phyloP scores from a whole-genome alignment of 2,329 filamentous ascomycete species.

The Chaetothyriales sp. region DNA sequence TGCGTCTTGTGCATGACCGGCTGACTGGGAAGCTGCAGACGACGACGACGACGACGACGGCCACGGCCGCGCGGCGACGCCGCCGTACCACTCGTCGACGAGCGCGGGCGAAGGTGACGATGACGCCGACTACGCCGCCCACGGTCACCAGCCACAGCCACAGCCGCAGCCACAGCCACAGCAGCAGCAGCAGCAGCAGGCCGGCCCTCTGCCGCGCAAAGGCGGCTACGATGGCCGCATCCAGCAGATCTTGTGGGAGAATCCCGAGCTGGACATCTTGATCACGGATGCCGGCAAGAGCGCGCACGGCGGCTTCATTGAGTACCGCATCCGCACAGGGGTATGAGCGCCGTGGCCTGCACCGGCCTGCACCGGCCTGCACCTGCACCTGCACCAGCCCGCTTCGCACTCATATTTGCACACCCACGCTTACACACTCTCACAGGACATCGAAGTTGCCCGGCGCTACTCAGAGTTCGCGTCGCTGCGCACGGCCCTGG shows the following conservation, averaged over 20 bases:
- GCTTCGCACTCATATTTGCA: no score
- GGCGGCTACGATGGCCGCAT: constrained; percentile 89
- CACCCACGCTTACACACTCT: constrained; percentile 3
- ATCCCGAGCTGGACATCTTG: constrained; percentile 74
- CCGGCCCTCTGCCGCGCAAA: constrained; percentile 49
- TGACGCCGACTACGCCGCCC: constrained; percentile 33
- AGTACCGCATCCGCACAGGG: constrained; percentile 91
- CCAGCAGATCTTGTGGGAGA: constrained; percentile 94
- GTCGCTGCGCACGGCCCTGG: constrained; percentile 75
- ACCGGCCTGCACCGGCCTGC: no score
- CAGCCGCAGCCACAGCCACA: no score
- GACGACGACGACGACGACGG: no score
- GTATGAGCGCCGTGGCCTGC: constrained; percentile 37
- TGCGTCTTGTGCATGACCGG: neutral
- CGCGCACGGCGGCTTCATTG: constrained; percentile 81
- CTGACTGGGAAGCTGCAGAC: neutral
- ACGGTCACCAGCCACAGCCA: constrained; percentile 29
- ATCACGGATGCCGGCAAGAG: constrained; percentile 96
- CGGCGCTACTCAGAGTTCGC: constrained; percentile 94
- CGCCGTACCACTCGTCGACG: constrained; percentile 13
- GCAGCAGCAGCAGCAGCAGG: constrained; percentile 34
- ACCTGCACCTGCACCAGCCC: no score
- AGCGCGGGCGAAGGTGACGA: constrained; percentile 47
- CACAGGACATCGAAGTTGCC: constrained; percentile 82
- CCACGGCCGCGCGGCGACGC: neutral